These are phyloP conservation scores for Polytrichum commune DNA, from an alignment of 225 moss, liverwort and hornwort species.

Conservation along the genomic window DNA sequence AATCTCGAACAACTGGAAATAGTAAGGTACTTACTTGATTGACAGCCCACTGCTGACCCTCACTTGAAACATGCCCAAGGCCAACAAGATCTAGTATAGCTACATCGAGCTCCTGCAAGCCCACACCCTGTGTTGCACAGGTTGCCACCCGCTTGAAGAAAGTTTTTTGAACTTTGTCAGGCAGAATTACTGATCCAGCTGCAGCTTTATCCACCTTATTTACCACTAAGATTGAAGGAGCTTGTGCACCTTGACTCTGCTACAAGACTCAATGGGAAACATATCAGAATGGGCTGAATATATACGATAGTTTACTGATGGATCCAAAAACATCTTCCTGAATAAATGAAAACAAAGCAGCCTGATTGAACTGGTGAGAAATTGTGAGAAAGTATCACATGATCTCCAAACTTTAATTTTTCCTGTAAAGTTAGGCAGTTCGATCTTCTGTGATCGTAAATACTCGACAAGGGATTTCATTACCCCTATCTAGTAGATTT, in stretches of 20 bases:
- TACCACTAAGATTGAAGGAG: conserved; percentile 68
- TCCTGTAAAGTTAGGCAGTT: no score
- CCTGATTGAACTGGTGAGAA: no score
- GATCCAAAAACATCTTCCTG: no score
- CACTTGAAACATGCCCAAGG: conserved; percentile 62
- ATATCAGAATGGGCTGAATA: conserved; percentile 12
- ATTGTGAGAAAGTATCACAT: no score
- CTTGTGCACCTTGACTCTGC: conserved; percentile 23
- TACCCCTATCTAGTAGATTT: no score
- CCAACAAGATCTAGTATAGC: conserved; percentile 79
- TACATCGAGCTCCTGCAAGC: conserved; percentile 76
- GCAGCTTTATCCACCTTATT: conserved; percentile 90
- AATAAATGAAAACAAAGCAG: no score
- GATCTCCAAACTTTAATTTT: no score
- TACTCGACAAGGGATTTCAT: no score
- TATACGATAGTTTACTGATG: no score
- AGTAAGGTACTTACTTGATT: conserved; percentile 60
- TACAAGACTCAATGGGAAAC: conserved; percentile 14
- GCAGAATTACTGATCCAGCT: conserved; percentile 55
- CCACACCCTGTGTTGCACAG: conserved; percentile 82
- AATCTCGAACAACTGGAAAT: no score
- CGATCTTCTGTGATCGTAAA: no score
- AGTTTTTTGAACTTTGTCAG: conserved; percentile 39
- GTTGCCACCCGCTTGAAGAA: conserved; percentile 66
- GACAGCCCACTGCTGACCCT: conserved; percentile 89